A percentile compares a stretch with the other conserved stretches of the same genome.
Evolutionary conservation across 1,284 basidiomycete species (phyloP).

Genomic region (Cryptococcus sp.): DNA sequence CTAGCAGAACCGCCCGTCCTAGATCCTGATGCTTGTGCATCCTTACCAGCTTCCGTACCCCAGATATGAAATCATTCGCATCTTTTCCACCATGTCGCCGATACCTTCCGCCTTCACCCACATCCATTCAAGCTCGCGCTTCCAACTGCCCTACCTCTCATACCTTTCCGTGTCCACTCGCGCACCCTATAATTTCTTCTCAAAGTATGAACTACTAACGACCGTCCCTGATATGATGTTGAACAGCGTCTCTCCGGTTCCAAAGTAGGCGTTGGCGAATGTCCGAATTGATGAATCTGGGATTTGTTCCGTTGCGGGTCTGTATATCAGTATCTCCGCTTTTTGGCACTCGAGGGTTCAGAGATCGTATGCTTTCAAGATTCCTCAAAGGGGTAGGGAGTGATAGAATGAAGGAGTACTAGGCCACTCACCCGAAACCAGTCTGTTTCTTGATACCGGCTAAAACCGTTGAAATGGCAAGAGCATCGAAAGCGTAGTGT

Average conservation of each 20-base stretch:
- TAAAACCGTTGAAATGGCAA: conserved; percentile 82
- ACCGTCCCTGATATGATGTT: conserved; percentile 71
- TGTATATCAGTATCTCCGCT: conserved; percentile 1
- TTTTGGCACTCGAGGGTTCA: no score
- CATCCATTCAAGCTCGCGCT: no score
- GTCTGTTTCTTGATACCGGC: conserved; percentile 88
- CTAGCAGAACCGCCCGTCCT: no score
- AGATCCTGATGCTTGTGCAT: no score
- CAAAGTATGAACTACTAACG: conserved; percentile 75
- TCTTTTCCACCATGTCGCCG: no score
- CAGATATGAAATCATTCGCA: no score
- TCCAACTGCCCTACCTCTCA: no score
- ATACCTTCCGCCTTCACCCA: no score
- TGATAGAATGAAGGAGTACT: not conserved
- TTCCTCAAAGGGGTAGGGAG: not conserved
- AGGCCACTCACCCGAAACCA: conserved; percentile 72
- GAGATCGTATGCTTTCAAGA: not conserved
- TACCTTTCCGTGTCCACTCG: no score
- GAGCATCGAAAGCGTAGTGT: conserved; percentile 80
- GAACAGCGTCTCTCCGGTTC: conserved; percentile 83
- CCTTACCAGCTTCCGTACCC: no score
- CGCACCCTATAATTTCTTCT: conserved; percentile 1
- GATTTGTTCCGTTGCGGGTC: conserved; percentile 60
- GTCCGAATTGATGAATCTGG: conserved; percentile 68
- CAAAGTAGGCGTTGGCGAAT: conserved; percentile 75